A percentile compares a stretch with the other conserved stretches of the same genome.
phyloP scores from a whole-genome alignment of 2,329 filamentous ascomycete species.

The Fusarium sp. region DNA sequence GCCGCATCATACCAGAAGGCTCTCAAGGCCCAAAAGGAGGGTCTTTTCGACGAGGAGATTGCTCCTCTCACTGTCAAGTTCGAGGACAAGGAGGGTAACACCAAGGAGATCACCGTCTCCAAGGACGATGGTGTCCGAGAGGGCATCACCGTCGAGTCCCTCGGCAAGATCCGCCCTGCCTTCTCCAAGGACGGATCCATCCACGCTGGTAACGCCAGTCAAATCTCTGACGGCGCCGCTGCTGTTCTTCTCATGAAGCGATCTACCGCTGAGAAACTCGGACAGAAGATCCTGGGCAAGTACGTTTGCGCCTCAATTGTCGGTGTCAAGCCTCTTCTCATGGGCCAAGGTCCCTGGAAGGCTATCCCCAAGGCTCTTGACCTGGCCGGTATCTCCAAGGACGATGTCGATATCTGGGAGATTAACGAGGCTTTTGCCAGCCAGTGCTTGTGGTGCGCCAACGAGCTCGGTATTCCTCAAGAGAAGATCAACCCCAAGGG shows the following conservation, averaged over 20 bases:
- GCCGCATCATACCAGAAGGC: constrained; percentile 95
- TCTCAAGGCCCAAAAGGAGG: constrained; percentile 81
- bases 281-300: constrained; percentile 91
- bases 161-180: constrained; percentile 90
- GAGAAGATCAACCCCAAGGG: constrained; percentile 98
- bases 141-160: constrained; percentile 86
- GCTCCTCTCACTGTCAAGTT: constrained; percentile 85
- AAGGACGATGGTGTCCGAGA: constrained; percentile 88
- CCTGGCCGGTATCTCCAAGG: constrained; percentile 85
- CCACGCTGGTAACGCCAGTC: constrained; percentile 94
- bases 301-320: constrained; percentile 87
- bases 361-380: constrained; percentile 92
- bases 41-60: constrained; percentile 95
- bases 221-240: constrained; percentile 95
- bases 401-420: constrained; percentile 97
- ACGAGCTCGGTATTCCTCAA: constrained; percentile 82
- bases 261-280: constrained; percentile 86
- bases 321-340: constrained; percentile 90
- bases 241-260: constrained; percentile 97
- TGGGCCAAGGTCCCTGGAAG: constrained; percentile 96
- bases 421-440: constrained; percentile 99
- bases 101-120: constrained; percentile 82
- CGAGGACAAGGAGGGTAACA: constrained; percentile 90
- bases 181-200: constrained; percentile 94
- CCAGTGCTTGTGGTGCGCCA: constrained; percentile 93